Evolutionary conservation across 345 rosid species (phyloP).

Genomic region (Viola odorata): DNA sequence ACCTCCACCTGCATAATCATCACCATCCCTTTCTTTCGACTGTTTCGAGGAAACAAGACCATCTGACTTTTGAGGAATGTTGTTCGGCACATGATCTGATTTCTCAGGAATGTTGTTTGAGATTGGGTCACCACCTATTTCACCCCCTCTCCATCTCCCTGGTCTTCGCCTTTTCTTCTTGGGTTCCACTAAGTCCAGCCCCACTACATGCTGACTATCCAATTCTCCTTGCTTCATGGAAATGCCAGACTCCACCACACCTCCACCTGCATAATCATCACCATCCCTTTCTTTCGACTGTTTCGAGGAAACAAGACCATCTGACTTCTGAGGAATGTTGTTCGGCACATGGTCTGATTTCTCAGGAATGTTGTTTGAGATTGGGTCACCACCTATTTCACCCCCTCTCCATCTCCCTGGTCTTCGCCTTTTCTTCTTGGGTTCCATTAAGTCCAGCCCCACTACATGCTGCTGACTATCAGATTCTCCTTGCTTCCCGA

Average conservation of each 20-base stretch:
- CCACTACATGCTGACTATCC: background rate
- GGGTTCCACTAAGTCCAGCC: background rate
- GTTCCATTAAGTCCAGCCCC: background rate
- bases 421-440: constrained; percentile 1
- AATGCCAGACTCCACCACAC: background rate
- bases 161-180: constrained; percentile 1
- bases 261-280: too few species aligned
- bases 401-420: background rate
- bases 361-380: background rate
- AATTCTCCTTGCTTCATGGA: background rate
- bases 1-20: too few species aligned
- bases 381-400: background rate
- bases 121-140: background rate
- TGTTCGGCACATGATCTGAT: too few species aligned
- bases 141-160: background rate
- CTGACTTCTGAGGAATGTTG: too few species aligned
- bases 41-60: too few species aligned
- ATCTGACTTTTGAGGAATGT: too few species aligned
- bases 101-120: constrained; percentile 1
- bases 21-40: too few species aligned
- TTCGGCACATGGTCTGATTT: too few species aligned
- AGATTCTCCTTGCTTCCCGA: background rate
- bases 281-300: too few species aligned
- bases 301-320: background rate
- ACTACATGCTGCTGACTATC: background rate